These are phyloP conservation scores for Boletus rubescentipes DNA, from an alignment of 768 basidiomycete species.

Conservation along the genomic window DNA sequence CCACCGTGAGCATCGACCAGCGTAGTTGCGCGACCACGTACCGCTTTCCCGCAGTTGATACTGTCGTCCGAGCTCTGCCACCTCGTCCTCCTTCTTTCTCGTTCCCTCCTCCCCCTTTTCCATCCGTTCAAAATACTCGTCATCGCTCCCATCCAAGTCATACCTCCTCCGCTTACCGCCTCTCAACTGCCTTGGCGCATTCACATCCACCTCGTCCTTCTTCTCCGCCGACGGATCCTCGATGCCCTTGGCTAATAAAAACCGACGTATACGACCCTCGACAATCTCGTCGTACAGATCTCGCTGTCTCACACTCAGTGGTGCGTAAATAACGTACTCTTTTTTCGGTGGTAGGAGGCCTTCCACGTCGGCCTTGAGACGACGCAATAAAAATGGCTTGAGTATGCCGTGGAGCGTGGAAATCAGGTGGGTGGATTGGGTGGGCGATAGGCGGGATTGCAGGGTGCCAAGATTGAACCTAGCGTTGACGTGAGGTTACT, in stretches of 20 bases:
- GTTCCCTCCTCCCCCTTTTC: conserved; percentile 46
- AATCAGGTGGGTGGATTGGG: conserved; percentile 67
- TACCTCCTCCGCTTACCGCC: conserved; percentile 45
- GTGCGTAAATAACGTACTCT: conserved; percentile 92
- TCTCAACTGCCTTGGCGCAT: conserved; percentile 36
- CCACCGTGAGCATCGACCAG: background rate
- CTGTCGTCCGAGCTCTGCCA: conserved; percentile 54
- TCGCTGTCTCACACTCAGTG: conserved; percentile 79
- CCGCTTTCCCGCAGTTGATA: conserved; percentile 59
- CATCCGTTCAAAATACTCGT: conserved; percentile 65
- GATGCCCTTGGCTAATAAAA: conserved; percentile 44
- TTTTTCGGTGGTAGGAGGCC: conserved; percentile 84
- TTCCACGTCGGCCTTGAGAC: conserved; percentile 88
- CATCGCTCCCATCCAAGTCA: conserved; percentile 54
- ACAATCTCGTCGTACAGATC: conserved; percentile 82
- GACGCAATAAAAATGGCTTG: conserved; percentile 91
- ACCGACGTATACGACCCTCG: conserved; percentile 65
- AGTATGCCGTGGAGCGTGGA: conserved; percentile 84
- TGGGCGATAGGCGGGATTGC: conserved; percentile 52
- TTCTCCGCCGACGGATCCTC: conserved; percentile 21
- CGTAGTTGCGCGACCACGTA: conserved; percentile 33
- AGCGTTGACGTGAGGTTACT: conserved; percentile 4
- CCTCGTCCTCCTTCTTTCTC: conserved; percentile 43
- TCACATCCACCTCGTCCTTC: conserved; percentile 29
- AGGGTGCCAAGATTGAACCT: conserved; percentile 76